Evolutionary conservation across 371 early-diverging fungal genomes (phyloP), one percentile per base, ranked within the genome.

Genomic region (Syncephalastrum racemosum): DNA sequence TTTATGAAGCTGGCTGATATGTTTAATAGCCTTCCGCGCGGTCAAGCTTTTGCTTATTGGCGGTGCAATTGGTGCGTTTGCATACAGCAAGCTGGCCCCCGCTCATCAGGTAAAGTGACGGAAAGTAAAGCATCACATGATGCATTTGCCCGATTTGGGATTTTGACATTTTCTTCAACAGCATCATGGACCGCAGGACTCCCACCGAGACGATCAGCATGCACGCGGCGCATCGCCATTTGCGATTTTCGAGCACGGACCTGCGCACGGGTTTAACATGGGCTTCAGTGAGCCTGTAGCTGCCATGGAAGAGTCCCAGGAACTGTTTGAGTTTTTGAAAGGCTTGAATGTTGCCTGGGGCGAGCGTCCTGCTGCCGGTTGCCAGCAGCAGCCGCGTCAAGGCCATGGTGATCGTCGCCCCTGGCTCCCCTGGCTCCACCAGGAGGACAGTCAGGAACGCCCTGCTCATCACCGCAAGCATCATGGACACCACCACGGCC

Each of bases 381-480:
- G n/a, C 50, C 50, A 20, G 23, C 25, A 20, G 23, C 50, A 49
- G 24, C 45, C 41, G 44, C 10, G 13, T 27, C 50, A 19, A 42
- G 45, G 23, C 56, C 56, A 13, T 48, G 50, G 23, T 57, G 57
- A 4, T 57, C 25, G 36, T 8, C 36, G 58, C 22, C 22, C 46
- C 18, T 18, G 24, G 41, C 13, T 24, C 27, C 18, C 46, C 10
- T 16, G 20, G 39, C 27, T 14, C 8, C 43, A 2, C 23, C 41
- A 19, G 18, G 15, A 19, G 18, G 41, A 25, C n/a, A 36, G 10
- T 4, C 31, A 36, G 1, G 36, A 53, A 12, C 27, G 16, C 16
- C 16, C 2, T 16, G 42, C 31, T 41, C 41, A 40, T n/a, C 19
- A 53, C 19, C 6, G 47, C 4, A 10, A 46, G 25, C 40, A 46